Percentiles rank a stretch among this genome's conserved stretches.
Evolutionary conservation across 495 filamentous ascomycete species (phyloP).

Genomic region (Neurospora hispaniola): DNA sequence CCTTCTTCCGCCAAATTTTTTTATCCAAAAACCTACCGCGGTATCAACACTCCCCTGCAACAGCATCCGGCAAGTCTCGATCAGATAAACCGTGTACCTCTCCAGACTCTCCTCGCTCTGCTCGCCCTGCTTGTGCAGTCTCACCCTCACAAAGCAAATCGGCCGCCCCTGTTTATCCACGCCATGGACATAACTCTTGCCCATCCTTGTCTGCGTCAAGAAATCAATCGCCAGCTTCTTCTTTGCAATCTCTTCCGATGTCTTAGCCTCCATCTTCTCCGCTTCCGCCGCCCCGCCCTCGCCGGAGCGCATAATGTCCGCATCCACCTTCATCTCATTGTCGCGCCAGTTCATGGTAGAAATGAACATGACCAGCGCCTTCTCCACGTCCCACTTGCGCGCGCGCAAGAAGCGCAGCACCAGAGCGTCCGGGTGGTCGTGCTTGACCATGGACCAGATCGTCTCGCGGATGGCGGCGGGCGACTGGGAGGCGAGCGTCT

Average conservation of each 20-base stretch:
- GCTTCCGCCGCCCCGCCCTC: slow-evolving; percentile 56
- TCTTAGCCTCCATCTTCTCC: slow-evolving; percentile 32
- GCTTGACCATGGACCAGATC: slow-evolving; percentile 94
- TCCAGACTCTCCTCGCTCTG: slow-evolving; percentile 74
- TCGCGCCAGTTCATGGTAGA: slow-evolving; percentile 88
- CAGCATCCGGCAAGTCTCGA: slow-evolving; percentile 84
- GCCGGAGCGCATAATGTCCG: slow-evolving; percentile 72
- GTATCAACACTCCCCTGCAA: slow-evolving; percentile 76
- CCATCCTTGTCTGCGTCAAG: slow-evolving; percentile 70
- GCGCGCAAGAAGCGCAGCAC: slow-evolving; percentile 84
- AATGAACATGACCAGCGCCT: slow-evolving; percentile 86
- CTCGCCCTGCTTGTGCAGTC: slow-evolving; percentile 69
- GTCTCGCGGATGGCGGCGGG: slow-evolving; percentile 71
- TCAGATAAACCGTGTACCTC: slow-evolving; percentile 83
- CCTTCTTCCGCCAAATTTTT: no score
- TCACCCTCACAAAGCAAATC: slow-evolving; percentile 75
- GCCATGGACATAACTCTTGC: slow-evolving; percentile 93
- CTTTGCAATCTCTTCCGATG: slow-evolving; percentile 37
- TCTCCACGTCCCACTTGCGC: slow-evolving; percentile 92
- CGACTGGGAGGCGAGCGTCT: slow-evolving; percentile 60
- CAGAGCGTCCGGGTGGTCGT: slow-evolving; percentile 84
- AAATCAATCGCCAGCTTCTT: slow-evolving; percentile 69
- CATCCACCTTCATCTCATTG: slow-evolving; percentile 72
- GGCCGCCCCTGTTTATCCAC: slow-evolving; percentile 76
- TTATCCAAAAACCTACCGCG: slow-evolving; percentile 41